Percentiles rank a stretch among this genome's conserved stretches.
Evolutionary conservation across 2,329 filamentous ascomycete genomes (phyloP).

Genomic region (Coleophoma cylindrospora): DNA sequence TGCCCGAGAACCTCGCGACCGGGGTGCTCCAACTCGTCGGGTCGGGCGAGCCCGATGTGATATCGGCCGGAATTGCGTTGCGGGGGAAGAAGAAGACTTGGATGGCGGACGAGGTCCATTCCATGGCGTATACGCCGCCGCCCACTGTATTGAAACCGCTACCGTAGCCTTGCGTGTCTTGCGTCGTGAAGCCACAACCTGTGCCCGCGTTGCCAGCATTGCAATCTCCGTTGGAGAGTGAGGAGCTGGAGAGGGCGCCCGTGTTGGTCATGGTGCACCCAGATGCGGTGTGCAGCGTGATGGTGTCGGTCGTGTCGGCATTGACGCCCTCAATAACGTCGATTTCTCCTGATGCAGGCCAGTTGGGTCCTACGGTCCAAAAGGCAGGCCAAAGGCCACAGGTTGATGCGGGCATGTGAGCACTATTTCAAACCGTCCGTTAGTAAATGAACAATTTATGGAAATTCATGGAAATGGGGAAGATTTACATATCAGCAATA

Average conservation of each 20-base stretch:
- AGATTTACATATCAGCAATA: slow-evolving; percentile 42
- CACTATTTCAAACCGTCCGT: slow-evolving; percentile 3
- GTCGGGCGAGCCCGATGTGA: slow-evolving; percentile 53
- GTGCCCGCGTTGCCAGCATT: slow-evolving; percentile 39
- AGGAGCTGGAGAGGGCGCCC: slow-evolving; percentile 39
- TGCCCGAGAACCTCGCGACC: slow-evolving; percentile 62
- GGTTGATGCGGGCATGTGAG: slow-evolving; percentile 51
- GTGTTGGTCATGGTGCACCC: slow-evolving; percentile 52
- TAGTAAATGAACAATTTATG: no score
- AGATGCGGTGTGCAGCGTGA: slow-evolving; percentile 63
- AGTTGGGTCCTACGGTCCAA: slow-evolving; percentile 53
- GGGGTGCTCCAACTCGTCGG: slow-evolving; percentile 67
- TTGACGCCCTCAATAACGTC: slow-evolving; percentile 80
- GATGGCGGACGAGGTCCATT: slow-evolving; percentile 72
- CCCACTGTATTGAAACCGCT: slow-evolving; percentile 64
- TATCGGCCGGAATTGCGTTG: slow-evolving; percentile 56
- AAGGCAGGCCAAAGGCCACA: slow-evolving; percentile 60
- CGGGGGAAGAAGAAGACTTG: slow-evolving; percentile 80
- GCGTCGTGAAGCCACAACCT: slow-evolving; percentile 55
- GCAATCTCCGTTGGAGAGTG: slow-evolving; percentile 49
- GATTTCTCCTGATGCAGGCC: slow-evolving; percentile 69
- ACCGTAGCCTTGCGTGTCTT: slow-evolving; percentile 53
- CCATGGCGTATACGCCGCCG: slow-evolving; percentile 69
- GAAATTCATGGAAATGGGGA: no score
- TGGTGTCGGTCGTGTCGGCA: slow-evolving; percentile 47